phyloP scores from a whole-genome alignment of 2,329 filamentous ascomycete species.

The Cordyceps cateniannulata region DNA sequence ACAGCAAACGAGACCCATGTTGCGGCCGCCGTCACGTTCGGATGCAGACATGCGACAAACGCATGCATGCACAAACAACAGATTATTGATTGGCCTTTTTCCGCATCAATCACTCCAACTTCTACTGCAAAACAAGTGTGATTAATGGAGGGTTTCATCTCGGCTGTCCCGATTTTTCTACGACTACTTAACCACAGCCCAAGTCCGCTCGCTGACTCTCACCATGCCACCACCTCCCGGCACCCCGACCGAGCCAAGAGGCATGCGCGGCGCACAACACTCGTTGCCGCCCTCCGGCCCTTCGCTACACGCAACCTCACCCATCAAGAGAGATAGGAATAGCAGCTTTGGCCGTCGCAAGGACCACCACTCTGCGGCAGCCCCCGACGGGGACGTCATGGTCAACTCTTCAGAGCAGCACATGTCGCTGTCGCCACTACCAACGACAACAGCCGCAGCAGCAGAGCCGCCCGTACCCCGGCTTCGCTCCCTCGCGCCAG shows the following conservation, averaged over 20 bases:
- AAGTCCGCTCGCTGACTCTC: background rate
- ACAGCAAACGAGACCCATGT: background rate
- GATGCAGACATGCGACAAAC: background rate
- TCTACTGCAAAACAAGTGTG: too few relatives aligned
- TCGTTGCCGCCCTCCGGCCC: background rate
- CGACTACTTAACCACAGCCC: background rate
- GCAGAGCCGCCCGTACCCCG: constrained; percentile 15
- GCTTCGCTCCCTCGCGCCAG: constrained; percentile 20
- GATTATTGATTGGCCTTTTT: too few relatives aligned
- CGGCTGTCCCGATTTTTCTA: background rate
- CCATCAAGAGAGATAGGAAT: background rate
- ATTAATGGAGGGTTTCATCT: background rate
- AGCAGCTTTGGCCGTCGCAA: background rate
- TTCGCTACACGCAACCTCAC: background rate
- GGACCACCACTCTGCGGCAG: background rate
- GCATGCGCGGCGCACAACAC: background rate
- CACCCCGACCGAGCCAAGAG: background rate
- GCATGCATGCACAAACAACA: background rate
- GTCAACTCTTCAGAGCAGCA: background rate
- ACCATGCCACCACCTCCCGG: background rate
- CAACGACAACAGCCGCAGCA: background rate
- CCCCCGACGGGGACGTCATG: background rate
- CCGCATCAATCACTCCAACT: too few relatives aligned
- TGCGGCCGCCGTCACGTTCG: background rate
- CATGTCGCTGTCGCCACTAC: background rate